A percentile compares a stretch with the other conserved stretches of the same genome.
Conservation (phyloP, 257 asterid genomes). For the Solanum okadae region DNA sequence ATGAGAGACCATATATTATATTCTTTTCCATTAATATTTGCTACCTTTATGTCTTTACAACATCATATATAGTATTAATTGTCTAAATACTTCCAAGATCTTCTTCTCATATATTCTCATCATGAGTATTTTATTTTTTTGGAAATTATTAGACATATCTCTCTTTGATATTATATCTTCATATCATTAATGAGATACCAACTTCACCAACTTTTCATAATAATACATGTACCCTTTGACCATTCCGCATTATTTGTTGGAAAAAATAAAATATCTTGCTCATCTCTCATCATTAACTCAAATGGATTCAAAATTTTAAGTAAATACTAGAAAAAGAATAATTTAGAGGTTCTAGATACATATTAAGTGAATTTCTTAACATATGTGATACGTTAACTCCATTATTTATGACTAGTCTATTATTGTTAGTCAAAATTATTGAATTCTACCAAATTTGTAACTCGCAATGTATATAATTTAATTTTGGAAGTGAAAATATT, state of each 20-base stretch:
- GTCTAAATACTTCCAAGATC: neutral
- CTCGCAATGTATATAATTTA: neutral
- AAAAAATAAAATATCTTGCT: neutral
- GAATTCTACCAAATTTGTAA: too few relatives aligned
- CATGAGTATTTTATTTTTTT: neutral
- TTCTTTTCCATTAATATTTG: neutral
- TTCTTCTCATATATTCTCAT: neutral
- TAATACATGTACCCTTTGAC: too few relatives aligned
- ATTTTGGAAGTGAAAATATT: neutral
- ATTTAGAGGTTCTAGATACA: too few relatives aligned
- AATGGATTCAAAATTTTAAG: neutral
- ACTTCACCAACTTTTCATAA: too few relatives aligned
- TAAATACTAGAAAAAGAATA: neutral
- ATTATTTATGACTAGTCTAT: too few relatives aligned
- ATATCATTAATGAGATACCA: neutral
- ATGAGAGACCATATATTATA: neutral
- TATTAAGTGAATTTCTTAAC: neutral
- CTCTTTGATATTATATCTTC: neutral
- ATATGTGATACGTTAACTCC: too few relatives aligned
- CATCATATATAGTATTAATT: neutral
- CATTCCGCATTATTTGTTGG: neutral
- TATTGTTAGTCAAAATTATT: too few relatives aligned
- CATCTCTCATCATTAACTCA: neutral
- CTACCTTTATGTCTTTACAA: neutral
- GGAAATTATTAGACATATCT: neutral